Evolutionary conservation across 495 filamentous ascomycete genomes (phyloP), one percentile per base, ranked within the genome.

Genomic region (Polyplosphaeria fusca): DNA sequence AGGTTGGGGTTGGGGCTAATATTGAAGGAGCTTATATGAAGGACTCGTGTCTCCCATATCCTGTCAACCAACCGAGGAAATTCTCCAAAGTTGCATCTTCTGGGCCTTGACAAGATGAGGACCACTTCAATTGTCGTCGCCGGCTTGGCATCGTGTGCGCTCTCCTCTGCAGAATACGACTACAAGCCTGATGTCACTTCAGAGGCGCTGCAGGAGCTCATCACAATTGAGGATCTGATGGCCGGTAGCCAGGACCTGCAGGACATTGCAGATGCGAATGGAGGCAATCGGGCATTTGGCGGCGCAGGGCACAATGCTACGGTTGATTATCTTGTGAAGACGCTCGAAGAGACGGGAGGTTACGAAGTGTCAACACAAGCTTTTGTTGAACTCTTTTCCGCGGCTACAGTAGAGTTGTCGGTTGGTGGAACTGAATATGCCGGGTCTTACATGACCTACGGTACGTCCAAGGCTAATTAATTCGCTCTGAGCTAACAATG

Each of bases 271-370:
- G 78, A 79, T 56, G 60, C 71, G 16, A 71, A 74, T 51, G 72
- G 74, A 25, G 70, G 73, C 30, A 82, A 81, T 60, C 76, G 85
- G 39, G 80, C 82, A 20, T 84, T 86, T 60, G 83, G 84, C 22
- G 70, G 77, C 25, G 63, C 67, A 4, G 84, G 83, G 26, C 86
- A 88, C 69, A 79, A 83, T 43, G 75, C 76, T 55, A 89, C 82
- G 0, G 77, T 86, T 48, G 74, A 86, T 41, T 89, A 75, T 52
- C 67, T 89, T 61, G 81, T 80, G 63, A 64, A 76, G 26, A 70
- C 76, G 38, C 68, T 85, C 40, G 64, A 70, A 59, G 66, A 64
- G 25, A 70, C 72, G 7, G 72, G 74, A 52, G 85, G 85, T 73
- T 88, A 86, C 69, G 61, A 79, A 68, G 76, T 86, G 41, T 68